Conservation (phyloP, 2,329 filamentous ascomycete genomes). For the Cladosporium sp. region DNA sequence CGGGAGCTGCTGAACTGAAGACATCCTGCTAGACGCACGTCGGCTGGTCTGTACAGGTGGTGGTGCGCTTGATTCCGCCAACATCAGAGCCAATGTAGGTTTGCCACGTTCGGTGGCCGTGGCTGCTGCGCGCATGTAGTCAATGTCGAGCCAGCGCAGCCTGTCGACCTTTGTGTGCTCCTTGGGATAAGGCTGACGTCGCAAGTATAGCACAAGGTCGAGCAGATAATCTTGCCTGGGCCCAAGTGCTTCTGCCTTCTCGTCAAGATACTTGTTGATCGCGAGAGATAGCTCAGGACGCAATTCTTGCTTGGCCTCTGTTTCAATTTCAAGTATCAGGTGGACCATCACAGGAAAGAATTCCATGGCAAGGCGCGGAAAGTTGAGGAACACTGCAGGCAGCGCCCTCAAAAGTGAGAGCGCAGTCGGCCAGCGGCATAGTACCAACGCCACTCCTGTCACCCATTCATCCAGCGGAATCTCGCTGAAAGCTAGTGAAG, state of each 20-base stretch:
- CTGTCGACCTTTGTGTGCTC: constrained; percentile 80
- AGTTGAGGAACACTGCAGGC: constrained; percentile 11
- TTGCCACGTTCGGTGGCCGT: constrained; percentile 79
- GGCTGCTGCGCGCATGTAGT: constrained; percentile 68
- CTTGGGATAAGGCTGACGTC: constrained; percentile 72
- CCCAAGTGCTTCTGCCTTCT: constrained; percentile 49
- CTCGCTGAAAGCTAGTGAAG: constrained; percentile 21
- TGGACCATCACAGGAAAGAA: constrained; percentile 78
- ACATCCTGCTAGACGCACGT: constrained; percentile 31
- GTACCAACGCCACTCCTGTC: constrained; percentile 28
- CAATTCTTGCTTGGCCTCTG: constrained; percentile 61
- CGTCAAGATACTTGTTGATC: constrained; percentile 64
- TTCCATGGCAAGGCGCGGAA: constrained; percentile 67
- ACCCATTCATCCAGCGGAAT: constrained; percentile 29
- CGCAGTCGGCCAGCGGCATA: constrained; percentile 53
- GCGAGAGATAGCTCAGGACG: constrained; percentile 67
- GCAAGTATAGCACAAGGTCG: constrained; percentile 82
- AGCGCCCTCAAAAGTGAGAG: neutral
- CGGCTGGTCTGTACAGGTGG: constrained; percentile 43
- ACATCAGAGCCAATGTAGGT: constrained; percentile 81
- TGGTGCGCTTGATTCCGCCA: constrained; percentile 61
- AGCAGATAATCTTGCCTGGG: constrained; percentile 73
- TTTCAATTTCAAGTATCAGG: constrained; percentile 70
- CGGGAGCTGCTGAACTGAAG: constrained; percentile 37
- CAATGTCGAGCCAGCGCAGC: constrained; percentile 80